Base-by-base conservation (phyloP, 2,329 filamentous ascomycete genomes). In the Endothia cerciana region DNA sequence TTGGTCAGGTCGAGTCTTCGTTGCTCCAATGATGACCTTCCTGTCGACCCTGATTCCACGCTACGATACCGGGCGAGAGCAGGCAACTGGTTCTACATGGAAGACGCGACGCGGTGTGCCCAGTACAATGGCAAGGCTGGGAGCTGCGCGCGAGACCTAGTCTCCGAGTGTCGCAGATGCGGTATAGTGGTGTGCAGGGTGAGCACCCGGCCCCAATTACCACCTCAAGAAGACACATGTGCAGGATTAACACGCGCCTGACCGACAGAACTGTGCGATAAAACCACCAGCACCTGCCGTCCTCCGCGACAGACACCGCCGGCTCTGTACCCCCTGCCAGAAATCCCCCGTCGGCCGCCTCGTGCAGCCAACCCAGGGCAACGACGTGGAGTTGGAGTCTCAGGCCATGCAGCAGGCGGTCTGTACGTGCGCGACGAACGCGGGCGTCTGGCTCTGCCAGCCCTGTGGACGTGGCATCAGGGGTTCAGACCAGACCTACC, bases 131-230 rank as follows among this genome's bases (percentile, higher is more conserved):
- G 90, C 62, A 94, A 92, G 77, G 83, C 91, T 36, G 89, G 91
- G 5, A 84, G 85, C 71, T 98, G 94, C 75, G 94, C 94, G 28
- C 85, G 92, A 68, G 94, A 97, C 76, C 86, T 97, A 86, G 94
- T 98, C 5, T 86, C 84, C 51, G 89, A 91, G 71, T 97, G 94
- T 77, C 87, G 92, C 64, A 86, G 89, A 69, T 98, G 94, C 76
- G 86, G 85, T 47, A 87, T 80, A 36, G 84, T 93, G 33, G 88
- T 97, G 64, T 98, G 94, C 77, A 87, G 94, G 78, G 93, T 96
- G 85, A 76, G 86, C 19, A 8, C 8, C 47, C 8, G 19, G 28
- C 6, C n/a, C 38, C n/a, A 22, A 22, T 13, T 10, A 11, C 11
- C 36, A 15, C 4, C 33, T 17, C 15, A 10, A 40, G 13, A 17